A percentile compares a stretch with the other conserved stretches of the same genome.
Conservation (phyloP, 148 eudicot species). For the Agrostemma githago region DNA sequence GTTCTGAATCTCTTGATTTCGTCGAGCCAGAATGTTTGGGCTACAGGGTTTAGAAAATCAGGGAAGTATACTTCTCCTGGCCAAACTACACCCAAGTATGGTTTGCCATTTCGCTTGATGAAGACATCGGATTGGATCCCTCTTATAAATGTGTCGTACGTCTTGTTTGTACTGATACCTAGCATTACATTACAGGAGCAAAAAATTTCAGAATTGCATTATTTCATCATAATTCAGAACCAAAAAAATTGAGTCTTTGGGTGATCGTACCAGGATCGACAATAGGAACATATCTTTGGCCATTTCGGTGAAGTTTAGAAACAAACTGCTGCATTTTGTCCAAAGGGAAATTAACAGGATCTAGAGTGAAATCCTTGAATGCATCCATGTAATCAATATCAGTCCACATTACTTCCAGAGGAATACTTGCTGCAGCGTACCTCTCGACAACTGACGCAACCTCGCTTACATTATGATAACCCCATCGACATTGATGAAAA, state of each 20-base stretch:
- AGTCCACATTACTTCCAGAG: conserved; percentile 52
- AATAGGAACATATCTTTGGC: conserved; percentile 41
- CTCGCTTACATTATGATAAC: conserved; percentile 33
- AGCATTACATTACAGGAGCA: background rate
- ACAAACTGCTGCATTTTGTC: conserved; percentile 38
- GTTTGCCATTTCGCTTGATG: conserved; percentile 40
- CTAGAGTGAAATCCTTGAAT: conserved; percentile 43
- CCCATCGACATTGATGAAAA: conserved; percentile 50
- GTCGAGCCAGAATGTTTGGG: conserved; percentile 36
- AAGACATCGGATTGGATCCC: conserved; percentile 46
- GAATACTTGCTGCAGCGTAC: conserved; percentile 36
- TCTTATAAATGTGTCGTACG: conserved; percentile 34
- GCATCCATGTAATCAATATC: conserved; percentile 58
- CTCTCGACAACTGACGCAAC: conserved; percentile 36
- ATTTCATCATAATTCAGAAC: background rate
- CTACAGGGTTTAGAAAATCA: conserved; percentile 44
- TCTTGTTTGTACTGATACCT: conserved; percentile 42
- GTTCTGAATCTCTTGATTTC: conserved; percentile 39
- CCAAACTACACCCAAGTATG: conserved; percentile 48
- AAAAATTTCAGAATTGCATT: background rate
- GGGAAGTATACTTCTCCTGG: conserved; percentile 53
- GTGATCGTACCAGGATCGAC: conserved; percentile 42
- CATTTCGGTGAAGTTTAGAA: conserved; percentile 36
- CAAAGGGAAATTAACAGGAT: conserved; percentile 40
- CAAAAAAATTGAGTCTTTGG: background rate